Base-by-base conservation (phyloP, 805 yeast genomes). In the Spathaspora gorwiae region DNA sequence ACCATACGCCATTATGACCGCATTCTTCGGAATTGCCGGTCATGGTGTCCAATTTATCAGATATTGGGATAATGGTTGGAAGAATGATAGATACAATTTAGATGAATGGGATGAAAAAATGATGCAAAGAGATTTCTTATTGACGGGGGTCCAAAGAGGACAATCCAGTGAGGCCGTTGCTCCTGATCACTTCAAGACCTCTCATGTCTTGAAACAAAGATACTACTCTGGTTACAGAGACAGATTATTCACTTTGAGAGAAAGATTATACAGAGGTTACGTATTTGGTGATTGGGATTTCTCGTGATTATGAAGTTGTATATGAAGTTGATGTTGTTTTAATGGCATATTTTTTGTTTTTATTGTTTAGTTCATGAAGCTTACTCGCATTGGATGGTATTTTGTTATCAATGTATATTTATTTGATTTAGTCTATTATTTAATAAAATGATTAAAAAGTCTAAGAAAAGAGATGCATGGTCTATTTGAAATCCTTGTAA, bases 401-500 rank as follows among this genome's bases (percentile, higher is more conserved):
- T 36, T 26, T 15, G 14, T 35, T 10, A 26, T 26, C 26, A 36
- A 26, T 36, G 26, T 36, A 24, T 36, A 36, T 36, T 36, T 36
- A 26, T 26, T 36, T 29, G 12, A 11, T 29, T 15, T 35, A 13
- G 13, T 6, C 10, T 35, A 35, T 35, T 36, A 36, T 26, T 26
- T n/a, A 24, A 36, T 36, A 36, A 24, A 12, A 24, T n/a, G 10
- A 36, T 26, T 11, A 15, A 35, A 15, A 36, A 19, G 24, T 26
- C 27, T 7, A 35, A 24, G 26, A 36, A 26, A 42, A 14, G 27
- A 35, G 26, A 35, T 34, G 30, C n/a, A 33, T 9, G 9, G 42
- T 19, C 57, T 72, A 84, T 67, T 84, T 83, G 60, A 87, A 87
- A 67, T 92, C 95, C 70, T 92, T 92, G 69, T 86, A 87, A 31